Conservation (phyloP, 2,329 filamentous ascomycete species). For the Coleophoma cylindrospora region DNA sequence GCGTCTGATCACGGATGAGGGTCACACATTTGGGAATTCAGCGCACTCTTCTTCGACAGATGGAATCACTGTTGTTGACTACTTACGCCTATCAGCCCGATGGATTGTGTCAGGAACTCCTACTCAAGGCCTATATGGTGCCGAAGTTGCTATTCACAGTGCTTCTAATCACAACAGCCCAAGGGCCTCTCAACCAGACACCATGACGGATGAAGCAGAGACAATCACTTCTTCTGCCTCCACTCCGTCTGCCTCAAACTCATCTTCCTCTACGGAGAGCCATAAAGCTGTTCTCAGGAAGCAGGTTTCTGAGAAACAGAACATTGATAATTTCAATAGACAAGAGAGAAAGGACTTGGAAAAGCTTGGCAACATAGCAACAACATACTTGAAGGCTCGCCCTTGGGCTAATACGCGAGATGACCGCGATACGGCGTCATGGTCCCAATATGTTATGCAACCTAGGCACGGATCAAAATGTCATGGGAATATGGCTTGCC, state of each 20-base stretch:
- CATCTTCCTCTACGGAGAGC: not conserved
- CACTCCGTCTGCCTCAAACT: not conserved
- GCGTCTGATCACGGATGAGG: constrained; percentile 87
- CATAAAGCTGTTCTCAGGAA: not conserved
- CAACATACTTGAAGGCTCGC: constrained; percentile 68
- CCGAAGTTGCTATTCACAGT: constrained; percentile 39
- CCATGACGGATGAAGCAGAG: not conserved
- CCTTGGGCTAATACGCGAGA: constrained; percentile 69
- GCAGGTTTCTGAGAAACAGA: not conserved
- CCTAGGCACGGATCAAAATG: constrained; percentile 44
- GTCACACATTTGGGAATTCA: constrained; percentile 74
- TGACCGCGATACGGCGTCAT: constrained; percentile 55
- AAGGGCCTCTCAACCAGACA: too few relatives aligned
- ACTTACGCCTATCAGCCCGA: constrained; percentile 61
- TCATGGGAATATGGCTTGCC: constrained; percentile 54
- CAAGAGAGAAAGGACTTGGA: constrained; percentile 61
- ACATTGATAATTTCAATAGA: constrained; percentile 28
- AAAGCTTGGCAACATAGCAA: constrained; percentile 59
- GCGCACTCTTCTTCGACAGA: constrained; percentile 49
- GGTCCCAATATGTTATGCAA: constrained; percentile 68
- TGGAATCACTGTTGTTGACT: constrained; percentile 45
- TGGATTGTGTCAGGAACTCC: constrained; percentile 94
- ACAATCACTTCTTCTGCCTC: not conserved
- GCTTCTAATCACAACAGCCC: not conserved
- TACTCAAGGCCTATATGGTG: constrained; percentile 74